These are phyloP conservation scores for Sporobolomyces phaffii DNA, from an alignment of 768 basidiomycete species.

Conservation along the genomic window DNA sequence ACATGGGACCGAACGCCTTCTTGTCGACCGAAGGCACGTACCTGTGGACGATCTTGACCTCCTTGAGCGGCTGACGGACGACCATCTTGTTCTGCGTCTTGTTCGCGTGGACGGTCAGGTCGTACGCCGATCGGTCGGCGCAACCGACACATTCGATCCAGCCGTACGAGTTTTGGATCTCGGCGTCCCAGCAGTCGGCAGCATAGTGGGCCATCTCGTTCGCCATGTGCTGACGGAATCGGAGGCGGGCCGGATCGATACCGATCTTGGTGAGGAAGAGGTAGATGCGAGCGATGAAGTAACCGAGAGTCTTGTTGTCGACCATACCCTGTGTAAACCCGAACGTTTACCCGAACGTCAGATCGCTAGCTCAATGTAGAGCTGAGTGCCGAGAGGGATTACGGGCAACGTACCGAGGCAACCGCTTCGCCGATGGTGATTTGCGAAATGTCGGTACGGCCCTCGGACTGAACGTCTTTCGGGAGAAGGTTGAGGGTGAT, in stretches of 20 bases:
- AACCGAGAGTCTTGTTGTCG: constrained; percentile 95
- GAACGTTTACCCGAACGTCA: too few species aligned
- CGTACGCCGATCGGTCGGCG: constrained; percentile 95
- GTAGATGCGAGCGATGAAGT: constrained; percentile 88
- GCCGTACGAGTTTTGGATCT: constrained; percentile 83
- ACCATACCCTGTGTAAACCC: constrained; percentile 57
- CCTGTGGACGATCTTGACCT: constrained; percentile 75
- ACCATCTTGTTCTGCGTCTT: constrained; percentile 78
- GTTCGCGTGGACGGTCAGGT: constrained; percentile 78
- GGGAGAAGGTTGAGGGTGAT: constrained; percentile 71
- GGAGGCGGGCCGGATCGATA: constrained; percentile 69
- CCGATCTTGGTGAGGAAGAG: constrained; percentile 86
- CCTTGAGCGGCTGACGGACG: constrained; percentile 76
- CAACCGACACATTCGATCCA: constrained; percentile 99
- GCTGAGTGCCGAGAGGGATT: background rate
- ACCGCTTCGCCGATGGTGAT: constrained; percentile 88
- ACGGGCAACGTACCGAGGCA: constrained; percentile 47
- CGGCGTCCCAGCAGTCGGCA: constrained; percentile 98
- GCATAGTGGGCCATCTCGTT: constrained; percentile 99
- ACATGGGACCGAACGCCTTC: constrained; percentile 80
- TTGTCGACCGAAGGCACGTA: constrained; percentile 75
- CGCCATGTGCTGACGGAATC: constrained; percentile 96
- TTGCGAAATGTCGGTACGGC: constrained; percentile 58
- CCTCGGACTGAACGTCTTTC: constrained; percentile 72
- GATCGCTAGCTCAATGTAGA: too few species aligned